Evolutionary conservation across 164 flowering plant genomes (phyloP).

Genomic region (Paratinospora sagittata): DNA sequence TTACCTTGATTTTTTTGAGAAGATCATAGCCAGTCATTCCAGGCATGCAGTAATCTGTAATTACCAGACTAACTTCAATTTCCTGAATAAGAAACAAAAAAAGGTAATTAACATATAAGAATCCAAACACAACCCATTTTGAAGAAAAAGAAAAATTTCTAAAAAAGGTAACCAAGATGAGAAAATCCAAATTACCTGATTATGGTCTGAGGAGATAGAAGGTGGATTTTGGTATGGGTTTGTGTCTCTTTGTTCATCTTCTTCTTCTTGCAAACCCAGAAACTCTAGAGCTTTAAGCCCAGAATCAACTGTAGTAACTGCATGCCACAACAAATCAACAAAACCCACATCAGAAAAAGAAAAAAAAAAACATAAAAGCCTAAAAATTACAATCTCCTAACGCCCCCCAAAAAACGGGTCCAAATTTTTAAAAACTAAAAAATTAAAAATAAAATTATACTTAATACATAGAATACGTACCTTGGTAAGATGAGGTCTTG

Average conservation of each 20-base stretch:
- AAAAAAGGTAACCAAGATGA: not conserved
- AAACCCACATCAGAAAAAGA: conserved; percentile 9
- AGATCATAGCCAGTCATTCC: conserved; percentile 38
- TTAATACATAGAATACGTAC: too few relatives aligned
- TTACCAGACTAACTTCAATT: conserved; percentile 31
- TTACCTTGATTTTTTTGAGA: conserved; percentile 35
- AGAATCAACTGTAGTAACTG: conserved; percentile 45
- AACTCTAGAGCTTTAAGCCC: conserved; percentile 37
- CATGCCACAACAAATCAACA: not conserved
- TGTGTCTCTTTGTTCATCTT: conserved; percentile 19
- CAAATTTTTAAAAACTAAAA: too few relatives aligned
- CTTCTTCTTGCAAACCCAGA: conserved; percentile 33
- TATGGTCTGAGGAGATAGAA: conserved; percentile 16
- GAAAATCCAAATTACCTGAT: conserved; percentile 22
- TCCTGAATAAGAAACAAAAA: too few relatives aligned
- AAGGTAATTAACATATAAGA: too few relatives aligned
- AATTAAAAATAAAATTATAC: too few relatives aligned
- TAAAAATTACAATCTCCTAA: too few relatives aligned
- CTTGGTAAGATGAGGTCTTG: conserved; percentile 39
- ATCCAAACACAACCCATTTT: not conserved
- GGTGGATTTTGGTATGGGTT: too few relatives aligned
- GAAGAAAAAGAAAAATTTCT: not conserved
- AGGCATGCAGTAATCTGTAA: conserved; percentile 42
- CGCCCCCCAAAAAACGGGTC: too few relatives aligned
- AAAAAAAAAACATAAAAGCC: not conserved